These are phyloP conservation scores for Cladosporium sp. DNA, from an alignment of 2,329 filamentous ascomycete species.

Conservation along the genomic window DNA sequence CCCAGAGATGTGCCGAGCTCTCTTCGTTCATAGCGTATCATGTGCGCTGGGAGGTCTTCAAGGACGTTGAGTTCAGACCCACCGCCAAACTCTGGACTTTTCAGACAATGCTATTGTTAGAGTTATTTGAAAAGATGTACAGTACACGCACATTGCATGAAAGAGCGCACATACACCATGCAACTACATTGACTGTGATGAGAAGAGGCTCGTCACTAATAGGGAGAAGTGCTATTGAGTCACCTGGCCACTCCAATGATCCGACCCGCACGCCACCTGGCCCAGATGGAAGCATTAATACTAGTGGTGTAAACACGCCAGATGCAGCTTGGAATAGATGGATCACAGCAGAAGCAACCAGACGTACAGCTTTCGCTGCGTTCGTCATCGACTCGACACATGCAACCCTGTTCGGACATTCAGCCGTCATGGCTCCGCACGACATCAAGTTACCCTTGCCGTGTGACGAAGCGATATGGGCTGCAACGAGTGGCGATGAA, in stretches of 20 bases:
- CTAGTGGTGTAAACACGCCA: conserved; percentile 55
- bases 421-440: conserved; percentile 93
- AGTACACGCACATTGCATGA: conserved; percentile 89
- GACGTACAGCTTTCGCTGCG: conserved; percentile 84
- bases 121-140: conserved; percentile 97
- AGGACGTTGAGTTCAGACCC: conserved; percentile 81
- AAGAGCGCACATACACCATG: conserved; percentile 92
- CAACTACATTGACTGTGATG: conserved; percentile 93
- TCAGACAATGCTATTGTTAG: conserved; percentile 80
- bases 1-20: conserved; percentile 72
- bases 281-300: conserved; percentile 43
- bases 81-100: conserved; percentile 96
- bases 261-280: conserved; percentile 39
- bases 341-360: conserved; percentile 90
- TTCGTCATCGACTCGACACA: conserved; percentile 96
- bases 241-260: conserved; percentile 64
- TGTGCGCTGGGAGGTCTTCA: conserved; percentile 93
- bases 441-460: conserved; percentile 89
- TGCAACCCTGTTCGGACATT: conserved; percentile 96
- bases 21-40: conserved; percentile 91
- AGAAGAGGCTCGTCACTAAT: conserved; percentile 86
- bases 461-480: conserved; percentile 91
- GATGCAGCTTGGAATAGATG: conserved; percentile 95
- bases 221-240: conserved; percentile 77
- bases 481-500: conserved; percentile 80